Evolutionary conservation across 2,329 filamentous ascomycete genomes (phyloP), one percentile per base, ranked within the genome.

Genomic region (Didymellaceae sp.): DNA sequence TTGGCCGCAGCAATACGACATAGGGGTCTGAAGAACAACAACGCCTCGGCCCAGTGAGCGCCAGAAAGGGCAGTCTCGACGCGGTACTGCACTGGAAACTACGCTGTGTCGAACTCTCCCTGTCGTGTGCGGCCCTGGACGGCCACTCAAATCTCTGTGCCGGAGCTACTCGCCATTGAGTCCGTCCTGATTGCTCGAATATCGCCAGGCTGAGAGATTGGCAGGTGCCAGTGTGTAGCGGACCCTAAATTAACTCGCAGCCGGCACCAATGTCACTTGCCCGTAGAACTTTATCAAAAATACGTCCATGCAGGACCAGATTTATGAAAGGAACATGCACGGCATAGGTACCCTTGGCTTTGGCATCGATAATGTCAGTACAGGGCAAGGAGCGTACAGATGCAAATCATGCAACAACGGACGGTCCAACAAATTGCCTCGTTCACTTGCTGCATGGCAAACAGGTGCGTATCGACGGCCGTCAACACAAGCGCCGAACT

Each of bases 341-440:
- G 31, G 54, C 39, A 28, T 31, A 16, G n/a, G n/a, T n/a, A 45
- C 14, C 21, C 25, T 44, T 37, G 30, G 13, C 39, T 32, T 25
- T 45, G 16, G 41, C 32, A 59, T 58, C 59, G 59, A 63, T 30
- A 17, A 56, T 63, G 64, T 56, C 51, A 58, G n/a, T n/a, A n/a
- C n/a, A 41, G 46, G 55, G 57, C 54, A 55, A 45, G 28, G 52
- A 49, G 57, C 48, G 47, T 55, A 13, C 32, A 34, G 17, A 34
- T 21, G 17, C 32, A 8, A 13, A 34, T 52, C 53, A 16, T 33
- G 17, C 58, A 56, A 44, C 57, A 52, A 38, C 44, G 45, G 52
- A 8, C 48, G 44, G 38, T 55, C 39, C 46, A 58, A 30, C 47
- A 57, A 17, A 32, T 18, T 34, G 10, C 35, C 34, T 13, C 17